A percentile compares a stretch with the other conserved stretches of the same genome.
These are phyloP conservation scores for Russula compacta DNA, from an alignment of 768 basidiomycete genomes.

Conservation along the genomic window DNA sequence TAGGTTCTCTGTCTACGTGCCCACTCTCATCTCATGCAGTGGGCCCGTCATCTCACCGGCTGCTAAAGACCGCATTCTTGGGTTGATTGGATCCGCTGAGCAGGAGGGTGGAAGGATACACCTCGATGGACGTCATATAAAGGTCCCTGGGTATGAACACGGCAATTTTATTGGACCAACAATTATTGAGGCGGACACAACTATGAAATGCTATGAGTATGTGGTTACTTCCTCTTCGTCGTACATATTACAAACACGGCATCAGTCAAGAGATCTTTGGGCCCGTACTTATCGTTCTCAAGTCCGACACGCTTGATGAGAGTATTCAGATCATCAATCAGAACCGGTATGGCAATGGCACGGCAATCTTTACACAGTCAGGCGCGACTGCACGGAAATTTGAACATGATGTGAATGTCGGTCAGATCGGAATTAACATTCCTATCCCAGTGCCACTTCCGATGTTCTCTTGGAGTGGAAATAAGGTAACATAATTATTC, in stretches of 20 bases:
- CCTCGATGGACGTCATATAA: conserved; percentile 72
- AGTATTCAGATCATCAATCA: conserved; percentile 83
- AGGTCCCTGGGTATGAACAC: conserved; percentile 64
- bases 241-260: not conserved
- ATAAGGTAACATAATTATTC: conserved; percentile 44
- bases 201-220: conserved; percentile 83
- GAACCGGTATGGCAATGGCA: conserved; percentile 89
- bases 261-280: conserved; percentile 91
- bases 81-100: conserved; percentile 63
- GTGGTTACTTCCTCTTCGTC: conserved; percentile 19
- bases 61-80: conserved; percentile 69
- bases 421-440: conserved; percentile 90
- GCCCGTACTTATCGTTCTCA: conserved; percentile 72
- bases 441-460: conserved; percentile 88
- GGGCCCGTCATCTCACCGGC: conserved; percentile 77
- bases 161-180: conserved; percentile 97
- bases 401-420: conserved; percentile 78
- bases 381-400: conserved; percentile 94
- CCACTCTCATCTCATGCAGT: conserved; percentile 27
- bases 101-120: conserved; percentile 78
- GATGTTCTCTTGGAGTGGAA: conserved; percentile 97
- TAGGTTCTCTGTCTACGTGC: not conserved
- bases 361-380: conserved; percentile 93
- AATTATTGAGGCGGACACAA: conserved; percentile 70
- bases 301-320: conserved; percentile 79